These are phyloP conservation scores for Austroboletus novae-zelandiae DNA, from an alignment of 1,284 basidiomycete species.

Conservation along the genomic window DNA sequence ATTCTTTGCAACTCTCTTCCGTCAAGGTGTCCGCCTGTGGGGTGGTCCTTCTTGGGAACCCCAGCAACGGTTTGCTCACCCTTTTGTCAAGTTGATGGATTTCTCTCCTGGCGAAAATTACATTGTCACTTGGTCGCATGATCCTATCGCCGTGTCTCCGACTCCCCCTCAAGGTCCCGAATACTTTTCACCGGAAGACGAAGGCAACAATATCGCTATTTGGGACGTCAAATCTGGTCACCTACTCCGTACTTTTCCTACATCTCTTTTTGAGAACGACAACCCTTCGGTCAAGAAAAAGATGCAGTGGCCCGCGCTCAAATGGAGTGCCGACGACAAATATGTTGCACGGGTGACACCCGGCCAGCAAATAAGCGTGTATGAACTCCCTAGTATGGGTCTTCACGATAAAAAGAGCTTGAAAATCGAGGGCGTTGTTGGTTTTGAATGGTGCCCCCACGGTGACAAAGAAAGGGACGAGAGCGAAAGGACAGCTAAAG, in stretches of 20 bases:
- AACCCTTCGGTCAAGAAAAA: slow-evolving; percentile 66
- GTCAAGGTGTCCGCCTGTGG: slow-evolving; percentile 96
- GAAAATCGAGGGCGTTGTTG: slow-evolving; percentile 97
- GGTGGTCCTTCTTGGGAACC: slow-evolving; percentile 88
- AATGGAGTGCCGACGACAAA: slow-evolving; percentile 98
- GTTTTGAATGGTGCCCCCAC: slow-evolving; percentile 98
- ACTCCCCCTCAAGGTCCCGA: slow-evolving; percentile 80
- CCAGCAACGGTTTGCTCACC: slow-evolving; percentile 91
- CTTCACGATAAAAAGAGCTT: slow-evolving; percentile 96
- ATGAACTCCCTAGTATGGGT: slow-evolving; percentile 94
- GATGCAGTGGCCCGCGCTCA: slow-evolving; percentile 93
- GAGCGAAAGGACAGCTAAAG: slow-evolving; percentile 52
- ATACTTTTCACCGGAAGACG: slow-evolving; percentile 90
- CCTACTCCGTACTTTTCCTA: slow-evolving; percentile 91
- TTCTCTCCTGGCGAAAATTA: slow-evolving; percentile 98
- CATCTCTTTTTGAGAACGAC: slow-evolving; percentile 55
- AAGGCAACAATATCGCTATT: slow-evolving; percentile 95
- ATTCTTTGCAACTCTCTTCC: slow-evolving; percentile 90
- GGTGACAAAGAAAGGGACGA: slow-evolving; percentile 87
- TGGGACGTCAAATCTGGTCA: slow-evolving; percentile 97
- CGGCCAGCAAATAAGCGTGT: slow-evolving; percentile 93
- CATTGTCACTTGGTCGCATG: slow-evolving; percentile 97
- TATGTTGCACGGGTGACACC: slow-evolving; percentile 86
- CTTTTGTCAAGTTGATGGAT: slow-evolving; percentile 93
- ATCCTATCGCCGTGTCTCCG: slow-evolving; percentile 87